phyloP scores from a whole-genome alignment of 768 basidiomycete genomes.

The Naematelia aurantialba region DNA sequence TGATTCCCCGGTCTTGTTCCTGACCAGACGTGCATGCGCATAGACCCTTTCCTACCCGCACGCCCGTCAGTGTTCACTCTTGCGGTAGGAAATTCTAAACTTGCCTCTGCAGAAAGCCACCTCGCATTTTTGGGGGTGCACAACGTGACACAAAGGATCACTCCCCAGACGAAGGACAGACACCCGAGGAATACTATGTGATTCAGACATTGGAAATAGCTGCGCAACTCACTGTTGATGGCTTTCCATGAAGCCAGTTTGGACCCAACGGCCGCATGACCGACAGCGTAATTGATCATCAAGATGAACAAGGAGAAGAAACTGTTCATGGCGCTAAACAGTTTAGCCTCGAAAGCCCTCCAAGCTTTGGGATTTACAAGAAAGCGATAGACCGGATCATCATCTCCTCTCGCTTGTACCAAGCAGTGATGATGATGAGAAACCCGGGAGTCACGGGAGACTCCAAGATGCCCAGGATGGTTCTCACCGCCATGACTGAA shows the following conservation, averaged over 20 bases:
- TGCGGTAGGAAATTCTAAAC: neutral
- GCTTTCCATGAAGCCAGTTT: conserved; percentile 16
- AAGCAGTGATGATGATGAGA: conserved; percentile 10
- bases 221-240: conserved; percentile 14
- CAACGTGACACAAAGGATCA: conserved; percentile 4
- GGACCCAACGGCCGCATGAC: conserved; percentile 11
- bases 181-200: conserved; percentile 18
- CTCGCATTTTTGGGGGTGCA: conserved; percentile 12
- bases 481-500: conserved; percentile 6
- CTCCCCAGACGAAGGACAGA: conserved; percentile 22
- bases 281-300: conserved; percentile 22
- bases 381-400: conserved; percentile 4
- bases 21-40: conserved; percentile 18
- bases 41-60: conserved; percentile 4
- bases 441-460: conserved; percentile 10
- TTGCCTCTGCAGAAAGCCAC: conserved; percentile 15
- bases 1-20: conserved; percentile 19
- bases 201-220: neutral
- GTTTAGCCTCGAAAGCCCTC: neutral
- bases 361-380: conserved; percentile 1
- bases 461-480: conserved; percentile 9
- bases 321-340: conserved; percentile 24
- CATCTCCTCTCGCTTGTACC: conserved; percentile 6
- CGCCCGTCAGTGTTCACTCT: neutral
- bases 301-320: conserved; percentile 25